A percentile compares a stretch with the other conserved stretches of the same genome.
Evolutionary conservation across 2,329 filamentous ascomycete genomes (phyloP).

Genomic region (Ophiognomonia clavigignenti-juglandacearum): DNA sequence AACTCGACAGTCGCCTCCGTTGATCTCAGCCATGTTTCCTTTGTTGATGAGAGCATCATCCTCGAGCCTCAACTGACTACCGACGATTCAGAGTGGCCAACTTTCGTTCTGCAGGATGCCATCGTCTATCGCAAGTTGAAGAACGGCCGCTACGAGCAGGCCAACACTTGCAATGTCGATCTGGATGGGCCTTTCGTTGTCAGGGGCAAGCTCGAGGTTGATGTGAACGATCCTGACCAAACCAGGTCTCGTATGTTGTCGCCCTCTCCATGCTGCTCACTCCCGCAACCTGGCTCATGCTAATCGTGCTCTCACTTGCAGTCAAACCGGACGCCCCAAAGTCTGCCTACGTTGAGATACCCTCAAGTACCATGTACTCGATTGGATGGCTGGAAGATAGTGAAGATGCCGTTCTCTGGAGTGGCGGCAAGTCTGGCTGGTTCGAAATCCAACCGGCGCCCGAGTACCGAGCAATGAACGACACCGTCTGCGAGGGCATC

Average conservation of each 20-base stretch:
- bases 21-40: constrained; percentile 29
- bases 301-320: constrained; percentile 16
- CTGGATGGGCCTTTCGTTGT: constrained; percentile 57
- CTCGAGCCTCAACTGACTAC: constrained; percentile 30
- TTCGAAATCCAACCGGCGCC: constrained; percentile 59
- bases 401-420: constrained; percentile 57
- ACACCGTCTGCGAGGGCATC: constrained; percentile 59
- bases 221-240: constrained; percentile 33
- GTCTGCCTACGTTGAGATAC: constrained; percentile 47
- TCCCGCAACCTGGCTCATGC: neutral
- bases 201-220: constrained; percentile 52
- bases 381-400: constrained; percentile 47
- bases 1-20: constrained; percentile 40
- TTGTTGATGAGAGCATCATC: constrained; percentile 29
- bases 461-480: constrained; percentile 51
- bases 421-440: constrained; percentile 60
- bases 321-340: constrained; percentile 29
- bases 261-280: neutral
- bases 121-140: constrained; percentile 44
- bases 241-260: constrained; percentile 30
- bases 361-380: constrained; percentile 43
- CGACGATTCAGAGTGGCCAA: constrained; percentile 47
- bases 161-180: constrained; percentile 58
- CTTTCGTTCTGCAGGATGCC: constrained; percentile 57
- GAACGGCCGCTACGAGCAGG: constrained; percentile 44